A percentile compares a stretch with the other conserved stretches of the same genome.
Conservation (phyloP, 2,329 filamentous ascomycete genomes). For the Cordyceps cicadae region DNA sequence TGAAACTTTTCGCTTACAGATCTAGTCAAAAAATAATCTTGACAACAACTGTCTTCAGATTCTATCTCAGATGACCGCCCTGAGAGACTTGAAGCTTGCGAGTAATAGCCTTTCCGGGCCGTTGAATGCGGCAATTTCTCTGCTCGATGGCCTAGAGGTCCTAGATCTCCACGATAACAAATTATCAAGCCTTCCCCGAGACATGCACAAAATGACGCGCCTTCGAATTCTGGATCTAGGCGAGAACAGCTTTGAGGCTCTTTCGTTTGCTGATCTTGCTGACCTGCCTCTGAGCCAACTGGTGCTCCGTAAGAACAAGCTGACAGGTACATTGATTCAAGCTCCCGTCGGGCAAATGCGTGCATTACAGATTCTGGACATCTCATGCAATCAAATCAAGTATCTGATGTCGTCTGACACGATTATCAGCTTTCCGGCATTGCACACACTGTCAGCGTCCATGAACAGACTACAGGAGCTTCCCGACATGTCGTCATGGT, state of each 20-base stretch:
- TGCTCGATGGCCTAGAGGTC: constrained; percentile 62
- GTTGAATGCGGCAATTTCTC: constrained; percentile 54
- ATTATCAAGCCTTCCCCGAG: constrained; percentile 60
- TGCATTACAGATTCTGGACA: constrained; percentile 65
- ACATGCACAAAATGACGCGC: constrained; percentile 56
- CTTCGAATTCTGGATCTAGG: constrained; percentile 72
- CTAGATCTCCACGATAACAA: constrained; percentile 78
- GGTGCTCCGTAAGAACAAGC: constrained; percentile 66
- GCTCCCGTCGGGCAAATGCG: constrained; percentile 49
- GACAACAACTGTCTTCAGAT: constrained; percentile 62
- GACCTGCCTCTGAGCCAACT: constrained; percentile 66
- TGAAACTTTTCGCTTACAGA: not conserved
- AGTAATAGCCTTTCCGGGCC: constrained; percentile 66
- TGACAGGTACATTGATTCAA: constrained; percentile 64
- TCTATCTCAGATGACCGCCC: constrained; percentile 60
- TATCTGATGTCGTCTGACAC: constrained; percentile 38
- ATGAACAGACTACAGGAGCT: constrained; percentile 69
- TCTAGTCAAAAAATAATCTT: constrained; percentile 65
- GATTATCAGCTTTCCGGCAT: constrained; percentile 55
- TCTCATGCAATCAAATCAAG: constrained; percentile 66
- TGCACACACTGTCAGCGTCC: constrained; percentile 69
- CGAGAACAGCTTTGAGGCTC: constrained; percentile 63
- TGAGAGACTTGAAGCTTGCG: constrained; percentile 75
- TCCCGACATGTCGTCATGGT: constrained; percentile 69
- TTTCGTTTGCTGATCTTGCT: constrained; percentile 63